Evolutionary conservation across 2,329 filamentous ascomycete species (phyloP).

Genomic region (Tolypocladium pustulatum): DNA sequence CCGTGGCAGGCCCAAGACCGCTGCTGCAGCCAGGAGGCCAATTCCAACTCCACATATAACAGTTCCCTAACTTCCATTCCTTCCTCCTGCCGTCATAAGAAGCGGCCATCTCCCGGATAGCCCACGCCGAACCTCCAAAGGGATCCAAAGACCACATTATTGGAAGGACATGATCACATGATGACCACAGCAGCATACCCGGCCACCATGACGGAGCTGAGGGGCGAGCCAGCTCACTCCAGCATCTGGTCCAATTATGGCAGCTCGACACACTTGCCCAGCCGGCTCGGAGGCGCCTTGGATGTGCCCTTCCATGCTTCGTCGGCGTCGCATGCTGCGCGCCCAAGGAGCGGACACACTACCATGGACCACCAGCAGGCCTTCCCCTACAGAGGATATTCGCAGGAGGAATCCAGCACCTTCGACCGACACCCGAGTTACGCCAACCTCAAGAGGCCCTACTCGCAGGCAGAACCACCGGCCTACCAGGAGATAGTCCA

Average conservation of each 20-base stretch:
- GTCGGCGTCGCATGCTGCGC: conserved; percentile 29
- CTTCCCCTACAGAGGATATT: conserved; percentile 43
- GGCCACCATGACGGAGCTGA: conserved; percentile 53
- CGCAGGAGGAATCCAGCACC: conserved; percentile 41
- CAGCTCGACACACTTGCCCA: conserved; percentile 41
- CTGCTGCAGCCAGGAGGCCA: neutral
- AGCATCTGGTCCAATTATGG: conserved; percentile 50
- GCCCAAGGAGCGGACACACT: conserved; percentile 38
- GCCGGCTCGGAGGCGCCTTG: conserved; percentile 38
- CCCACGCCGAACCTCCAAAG: neutral
- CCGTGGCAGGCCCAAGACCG: conserved; percentile 3
- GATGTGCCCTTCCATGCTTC: conserved; percentile 37
- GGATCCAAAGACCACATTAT: conserved; percentile 5
- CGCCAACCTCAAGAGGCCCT: conserved; percentile 46
- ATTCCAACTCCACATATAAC: neutral
- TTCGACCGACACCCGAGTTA: conserved; percentile 45
- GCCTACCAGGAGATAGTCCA: conserved; percentile 52
- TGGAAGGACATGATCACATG: conserved; percentile 40
- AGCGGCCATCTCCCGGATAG: neutral
- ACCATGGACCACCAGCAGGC: conserved; percentile 34
- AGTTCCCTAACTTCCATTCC: neutral
- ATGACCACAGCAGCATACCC: conserved; percentile 51
- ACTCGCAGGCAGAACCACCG: conserved; percentile 43
- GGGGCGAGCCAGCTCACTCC: conserved; percentile 46
- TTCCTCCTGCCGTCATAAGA: neutral